Base-by-base conservation (phyloP, 345 rosid species). In the Psidium guajava region DNA sequence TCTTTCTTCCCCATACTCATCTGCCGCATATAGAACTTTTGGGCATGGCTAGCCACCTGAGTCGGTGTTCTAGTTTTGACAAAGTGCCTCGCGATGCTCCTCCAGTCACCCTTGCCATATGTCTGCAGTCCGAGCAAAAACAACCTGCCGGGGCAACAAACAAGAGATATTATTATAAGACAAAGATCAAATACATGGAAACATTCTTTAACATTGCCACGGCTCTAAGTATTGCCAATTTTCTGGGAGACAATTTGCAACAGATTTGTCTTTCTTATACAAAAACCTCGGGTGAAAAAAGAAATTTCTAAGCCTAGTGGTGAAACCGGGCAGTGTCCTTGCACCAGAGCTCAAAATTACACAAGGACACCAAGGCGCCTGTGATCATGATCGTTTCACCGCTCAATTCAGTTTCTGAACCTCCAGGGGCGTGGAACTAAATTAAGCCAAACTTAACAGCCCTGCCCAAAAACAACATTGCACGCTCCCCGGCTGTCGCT, bases 21-120 rank as follows among this genome's bases (percentile, higher is more conserved):
- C 85, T 95, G 98, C 58, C 97, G 92, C 13, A 96, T 94, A 82
- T 93, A 96, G 89, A 92, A 95, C 88, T 96, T 96, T 87, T 96
- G 99, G n/a, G 99, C 99, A 83, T 96, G 98, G 86, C 98, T 96
- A 0, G 98, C 98, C 1, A 96, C 98, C 89, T 95, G 98, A 0
- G 98, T 96, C 15, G 98, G 98, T 10, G 98, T 96, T 85, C 98
- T 93, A 5, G 98, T 92, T 74, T 90, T 93, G 85, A 96, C 98
- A 83, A 93, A 92, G 84, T 95, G 94, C 89, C 98, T 93, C 2
- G 98, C 92, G 57, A 96, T 96, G 88, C 97, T 96, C 86, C 98
- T 94, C 98, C 98, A 96, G 85, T 96, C 98, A 25, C 98, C 98
- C 82, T 93, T 95, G 1, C 98, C 98, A 44, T 86, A 94, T 84